phyloP scores from a whole-genome alignment of 805 yeast genomes.

The Grigorovia humatica region DNA sequence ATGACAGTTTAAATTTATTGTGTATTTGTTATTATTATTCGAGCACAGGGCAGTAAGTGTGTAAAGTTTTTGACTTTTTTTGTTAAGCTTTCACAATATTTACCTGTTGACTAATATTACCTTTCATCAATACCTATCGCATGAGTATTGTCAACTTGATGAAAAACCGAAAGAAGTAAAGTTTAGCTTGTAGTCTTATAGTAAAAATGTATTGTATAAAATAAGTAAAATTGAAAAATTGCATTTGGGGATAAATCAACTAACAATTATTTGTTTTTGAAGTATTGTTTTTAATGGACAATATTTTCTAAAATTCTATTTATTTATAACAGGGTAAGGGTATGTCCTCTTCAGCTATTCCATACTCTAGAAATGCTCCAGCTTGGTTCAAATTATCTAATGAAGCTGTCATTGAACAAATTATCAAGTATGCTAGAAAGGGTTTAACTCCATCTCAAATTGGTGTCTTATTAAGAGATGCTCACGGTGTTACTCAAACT shows the following conservation, averaged over 20 bases:
- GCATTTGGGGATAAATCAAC: not conserved
- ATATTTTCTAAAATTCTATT: too few species aligned
- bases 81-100: too few species aligned
- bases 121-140: too few species aligned
- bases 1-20: not conserved
- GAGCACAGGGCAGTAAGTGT: not conserved
- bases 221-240: not conserved
- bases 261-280: slow-evolving; percentile 5
- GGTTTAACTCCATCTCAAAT: slow-evolving; percentile 99
- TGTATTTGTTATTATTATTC: not conserved
- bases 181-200: slow-evolving; percentile 1
- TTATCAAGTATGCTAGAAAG: slow-evolving; percentile 99
- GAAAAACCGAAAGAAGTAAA: not conserved
- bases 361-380: slow-evolving; percentile 98
- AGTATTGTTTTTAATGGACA: too few species aligned
- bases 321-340: slow-evolving; percentile 77
- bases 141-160: not conserved
- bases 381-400: slow-evolving; percentile 98
- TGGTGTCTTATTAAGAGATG: slow-evolving; percentile 98
- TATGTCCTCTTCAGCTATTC: slow-evolving; percentile 96
- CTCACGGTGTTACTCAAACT: slow-evolving; percentile 98
- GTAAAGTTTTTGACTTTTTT: too few species aligned
- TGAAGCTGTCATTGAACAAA: slow-evolving; percentile 94
- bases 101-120: too few species aligned
- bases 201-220: not conserved